Evolutionary conservation across 176 grass and related monocot species (phyloP).

Genomic region (Bromus sterilis): DNA sequence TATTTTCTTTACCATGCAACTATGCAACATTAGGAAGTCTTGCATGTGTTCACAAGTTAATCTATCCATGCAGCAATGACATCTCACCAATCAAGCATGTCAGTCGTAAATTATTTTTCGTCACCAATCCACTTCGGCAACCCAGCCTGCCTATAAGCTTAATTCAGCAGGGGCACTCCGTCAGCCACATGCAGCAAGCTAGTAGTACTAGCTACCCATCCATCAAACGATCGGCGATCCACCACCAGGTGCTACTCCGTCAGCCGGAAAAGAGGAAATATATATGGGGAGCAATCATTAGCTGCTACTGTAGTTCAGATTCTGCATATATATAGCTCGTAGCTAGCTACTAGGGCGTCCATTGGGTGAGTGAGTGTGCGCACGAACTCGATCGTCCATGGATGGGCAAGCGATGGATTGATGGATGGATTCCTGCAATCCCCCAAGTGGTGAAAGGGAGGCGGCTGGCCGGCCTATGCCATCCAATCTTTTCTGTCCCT

Average conservation of each 20-base stretch:
- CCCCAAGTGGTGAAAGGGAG: constrained; percentile 6
- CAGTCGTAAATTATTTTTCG: too few species aligned
- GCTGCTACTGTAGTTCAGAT: background rate
- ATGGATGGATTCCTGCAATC: background rate
- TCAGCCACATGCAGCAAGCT: background rate
- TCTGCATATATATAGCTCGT: background rate
- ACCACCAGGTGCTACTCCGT: background rate
- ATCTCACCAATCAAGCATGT: too few species aligned
- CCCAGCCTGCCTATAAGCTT: too few species aligned
- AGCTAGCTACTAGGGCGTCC: background rate
- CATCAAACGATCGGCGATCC: background rate
- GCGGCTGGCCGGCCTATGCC: background rate
- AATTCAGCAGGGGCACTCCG: background rate
- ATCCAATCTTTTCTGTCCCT: constrained; percentile 2
- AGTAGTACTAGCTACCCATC: background rate
- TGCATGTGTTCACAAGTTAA: too few species aligned
- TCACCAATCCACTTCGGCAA: too few species aligned
- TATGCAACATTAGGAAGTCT: too few species aligned
- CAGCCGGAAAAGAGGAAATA: background rate
- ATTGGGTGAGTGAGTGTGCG: background rate
- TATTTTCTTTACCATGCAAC: too few species aligned
- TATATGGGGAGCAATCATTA: background rate
- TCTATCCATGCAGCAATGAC: too few species aligned
- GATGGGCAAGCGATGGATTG: background rate
- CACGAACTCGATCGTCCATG: constrained; percentile 4